Evolutionary conservation across 2,329 filamentous ascomycete genomes (phyloP), one percentile per base, ranked within the genome.

Genomic region (Fusarium armeniacum): DNA sequence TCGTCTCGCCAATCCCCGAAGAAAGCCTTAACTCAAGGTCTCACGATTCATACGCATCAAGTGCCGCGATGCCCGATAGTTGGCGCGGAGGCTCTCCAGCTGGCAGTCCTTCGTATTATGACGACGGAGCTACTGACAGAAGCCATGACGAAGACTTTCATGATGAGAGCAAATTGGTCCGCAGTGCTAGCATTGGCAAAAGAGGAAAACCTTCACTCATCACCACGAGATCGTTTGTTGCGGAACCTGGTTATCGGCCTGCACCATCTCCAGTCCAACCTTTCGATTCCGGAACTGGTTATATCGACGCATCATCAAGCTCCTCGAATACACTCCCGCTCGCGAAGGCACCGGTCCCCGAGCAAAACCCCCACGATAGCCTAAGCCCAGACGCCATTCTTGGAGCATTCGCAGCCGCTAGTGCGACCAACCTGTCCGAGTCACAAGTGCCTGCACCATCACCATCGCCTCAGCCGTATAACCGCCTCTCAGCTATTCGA

Each of bases 1-100:
- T 85, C 63, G 90, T 94, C 28, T 91, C 91, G 1, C 91, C 92
- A 0, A 94, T 94, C 55, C 90, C 89, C 1, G 92, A 94, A 77
- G 91, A 94, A 75, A 87, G 85, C 67, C 84, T 87, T 0, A 82
- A 85, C 26, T 81, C 84, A 5, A 81, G 84, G 56, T 88, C 89
- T 1, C 86, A 88, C 75, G 83, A 84, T 30, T 93, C 91, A 0
- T 90, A 88, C 73, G 91, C 88, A 24, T 93, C 92, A 4, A 93
- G 91, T 71, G 87, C 89, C 36, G 91, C 87, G 1, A 92, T 93
- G 76, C 91, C 91, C 2, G 87, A 89, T 22, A 89, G 83, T 70
- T 93, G 90, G 87, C 87, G 83, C 6, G 86, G 83, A 6, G 76
- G 60, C 15, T 86, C 85, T 1, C 82, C 83, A 4, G 77, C 77